Conservation (phyloP, 768 basidiomycete genomes). For the Leccinum subgranulosum region DNA sequence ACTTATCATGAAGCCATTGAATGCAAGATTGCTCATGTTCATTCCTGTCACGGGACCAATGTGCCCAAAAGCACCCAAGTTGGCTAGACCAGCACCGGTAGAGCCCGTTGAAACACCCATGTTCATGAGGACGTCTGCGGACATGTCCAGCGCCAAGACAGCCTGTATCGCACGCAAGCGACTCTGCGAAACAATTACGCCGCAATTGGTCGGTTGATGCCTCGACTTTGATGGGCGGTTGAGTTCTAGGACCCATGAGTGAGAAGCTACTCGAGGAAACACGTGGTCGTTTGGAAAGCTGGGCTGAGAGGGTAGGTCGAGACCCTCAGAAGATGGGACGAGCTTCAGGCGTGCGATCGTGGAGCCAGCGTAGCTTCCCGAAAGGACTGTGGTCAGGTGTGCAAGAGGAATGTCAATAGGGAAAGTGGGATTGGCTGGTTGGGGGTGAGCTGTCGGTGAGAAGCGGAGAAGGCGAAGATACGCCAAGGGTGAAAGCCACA, state of each 20-base stretch:
- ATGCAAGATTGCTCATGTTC: slow-evolving; percentile 25
- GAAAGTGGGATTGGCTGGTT: slow-evolving; percentile 15
- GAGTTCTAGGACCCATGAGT: slow-evolving; percentile 72
- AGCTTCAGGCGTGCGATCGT: slow-evolving; percentile 56
- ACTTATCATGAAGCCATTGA: slow-evolving; percentile 20
- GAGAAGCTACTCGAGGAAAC: slow-evolving; percentile 24
- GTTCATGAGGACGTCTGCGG: slow-evolving; percentile 24
- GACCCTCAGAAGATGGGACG: slow-evolving; percentile 23
- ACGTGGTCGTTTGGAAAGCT: slow-evolving; percentile 22
- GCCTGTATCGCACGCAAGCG: slow-evolving; percentile 73
- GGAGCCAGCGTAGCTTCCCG: slow-evolving; percentile 41
- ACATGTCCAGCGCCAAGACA: slow-evolving; percentile 41
- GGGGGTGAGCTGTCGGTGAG: slow-evolving; percentile 16
- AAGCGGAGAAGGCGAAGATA: slow-evolving; percentile 62
- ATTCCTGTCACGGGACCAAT: slow-evolving; percentile 19
- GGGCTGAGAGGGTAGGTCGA: slow-evolving; percentile 8
- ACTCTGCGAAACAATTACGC: slow-evolving; percentile 70
- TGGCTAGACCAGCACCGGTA: slow-evolving; percentile 17
- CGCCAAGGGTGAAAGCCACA: slow-evolving; percentile 63
- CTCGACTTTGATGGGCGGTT: slow-evolving; percentile 35
- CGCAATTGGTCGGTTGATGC: slow-evolving; percentile 43
- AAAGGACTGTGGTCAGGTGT: slow-evolving; percentile 46
- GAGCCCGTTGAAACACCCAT: slow-evolving; percentile 16
- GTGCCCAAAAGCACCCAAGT: slow-evolving; percentile 24
- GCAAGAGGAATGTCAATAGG: slow-evolving; percentile 48